Evolutionary conservation across 768 basidiomycete genomes (phyloP).

Genomic region (Naganishia vaughanmartiniae): DNA sequence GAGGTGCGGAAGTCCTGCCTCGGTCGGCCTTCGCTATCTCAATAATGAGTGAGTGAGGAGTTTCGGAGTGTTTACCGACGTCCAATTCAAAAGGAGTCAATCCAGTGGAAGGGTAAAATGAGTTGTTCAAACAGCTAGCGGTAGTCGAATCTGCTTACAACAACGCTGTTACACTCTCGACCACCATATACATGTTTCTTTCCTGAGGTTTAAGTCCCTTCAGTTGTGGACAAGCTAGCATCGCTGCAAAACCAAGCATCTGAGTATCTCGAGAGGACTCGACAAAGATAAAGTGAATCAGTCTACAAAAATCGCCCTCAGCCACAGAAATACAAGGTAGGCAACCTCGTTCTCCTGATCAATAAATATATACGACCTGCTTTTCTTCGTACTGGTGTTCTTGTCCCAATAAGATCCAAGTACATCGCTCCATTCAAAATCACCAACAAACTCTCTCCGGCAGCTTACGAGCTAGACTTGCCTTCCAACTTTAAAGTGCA

Average conservation of each 20-base stretch:
- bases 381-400: neutral
- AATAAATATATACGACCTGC: slow-evolving; percentile 17
- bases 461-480: neutral
- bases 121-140: too few species aligned
- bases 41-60: too few species aligned
- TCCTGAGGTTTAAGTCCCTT: neutral
- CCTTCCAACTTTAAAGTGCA: slow-evolving; percentile 6
- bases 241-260: neutral
- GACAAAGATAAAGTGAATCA: neutral
- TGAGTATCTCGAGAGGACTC: neutral
- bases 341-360: slow-evolving; percentile 13
- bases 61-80: too few species aligned
- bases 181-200: too few species aligned
- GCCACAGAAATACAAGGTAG: neutral
- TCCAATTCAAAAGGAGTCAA: too few species aligned
- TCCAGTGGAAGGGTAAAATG: too few species aligned
- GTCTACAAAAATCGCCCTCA: neutral
- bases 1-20: too few species aligned
- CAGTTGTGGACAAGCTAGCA: neutral
- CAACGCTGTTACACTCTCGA: too few species aligned
- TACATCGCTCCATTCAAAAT: slow-evolving; percentile 14
- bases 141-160: too few species aligned
- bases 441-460: neutral
- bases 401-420: neutral
- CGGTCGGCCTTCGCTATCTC: too few species aligned